Conservation (phyloP, 2,329 filamentous ascomycete species). For the Colletotrichum spinosum region DNA sequence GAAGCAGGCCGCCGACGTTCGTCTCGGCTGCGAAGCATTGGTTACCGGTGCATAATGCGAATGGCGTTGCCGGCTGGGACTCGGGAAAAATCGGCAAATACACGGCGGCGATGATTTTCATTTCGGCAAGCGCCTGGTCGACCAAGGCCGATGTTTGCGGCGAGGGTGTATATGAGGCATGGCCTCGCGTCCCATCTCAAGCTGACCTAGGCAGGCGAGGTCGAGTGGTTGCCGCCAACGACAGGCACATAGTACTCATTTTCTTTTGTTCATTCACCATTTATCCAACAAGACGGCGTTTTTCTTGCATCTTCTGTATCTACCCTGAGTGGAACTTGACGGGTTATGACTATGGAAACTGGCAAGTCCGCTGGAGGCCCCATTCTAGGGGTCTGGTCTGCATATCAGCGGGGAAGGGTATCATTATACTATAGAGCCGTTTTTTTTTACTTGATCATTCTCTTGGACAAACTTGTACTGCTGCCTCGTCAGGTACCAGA, state of each 20-base stretch:
- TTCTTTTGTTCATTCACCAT: constrained; percentile 5
- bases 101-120: constrained; percentile 24
- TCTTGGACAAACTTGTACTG: constrained; percentile 1
- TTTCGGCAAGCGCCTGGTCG: constrained; percentile 1
- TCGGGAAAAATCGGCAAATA: constrained; percentile 28
- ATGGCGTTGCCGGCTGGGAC: constrained; percentile 25
- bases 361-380: constrained; percentile 7
- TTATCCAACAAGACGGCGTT: background rate
- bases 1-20: background rate
- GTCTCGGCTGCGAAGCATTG: background rate
- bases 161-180: background rate
- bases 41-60: constrained; percentile 13
- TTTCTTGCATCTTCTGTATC: constrained; percentile 36
- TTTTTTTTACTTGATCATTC: background rate
- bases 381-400: constrained; percentile 6
- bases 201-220: no score
- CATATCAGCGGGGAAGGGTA: constrained; percentile 20
- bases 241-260: background rate
- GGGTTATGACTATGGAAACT: constrained; percentile 32
- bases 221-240: no score
- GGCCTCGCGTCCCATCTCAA: no score
- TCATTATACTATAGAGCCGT: constrained; percentile 20
- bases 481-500: constrained; percentile 24
- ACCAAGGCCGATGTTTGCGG: background rate
- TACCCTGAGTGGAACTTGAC: constrained; percentile 29